Evolutionary conservation across 345 rosid species (phyloP), one percentile per base, ranked within the genome.

Genomic region (Isatis tinctoria): DNA sequence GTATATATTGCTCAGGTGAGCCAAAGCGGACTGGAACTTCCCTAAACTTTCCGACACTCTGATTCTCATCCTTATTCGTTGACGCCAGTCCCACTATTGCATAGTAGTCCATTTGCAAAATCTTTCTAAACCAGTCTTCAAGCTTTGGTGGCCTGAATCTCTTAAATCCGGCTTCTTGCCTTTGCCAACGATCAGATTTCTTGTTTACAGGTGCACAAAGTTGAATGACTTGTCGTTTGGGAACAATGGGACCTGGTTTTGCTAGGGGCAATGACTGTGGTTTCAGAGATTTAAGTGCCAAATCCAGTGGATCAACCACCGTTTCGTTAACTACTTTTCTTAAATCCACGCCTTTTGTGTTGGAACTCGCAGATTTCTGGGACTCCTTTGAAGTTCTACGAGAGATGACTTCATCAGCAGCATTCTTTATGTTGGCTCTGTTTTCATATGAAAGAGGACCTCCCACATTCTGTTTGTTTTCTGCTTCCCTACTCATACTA

Each of bases 41-140:
- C 87, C 83, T 88, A 59, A 95, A 85, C 78, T 82, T 81, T 67
- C 73, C 75, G 44, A 52, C 68, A 64, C 65, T 80, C 70, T 14
- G 71, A 73, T 80, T 80, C 69, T 80, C 83, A 78, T 78, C 79
- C 68, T 82, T 87, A 52, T 70, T 69, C 32, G 76, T 58, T 76
- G 91, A 80, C 52, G 88, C 61, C 60, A 81, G 78, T 58, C 97
- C 92, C 72, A 92, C 96, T 4, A 71, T 72, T 35, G 87, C 88
- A 82, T 88, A 90, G 81, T 86, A 95, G 87, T 95, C 86, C 67
- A 95, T 82, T 75, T 87, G 92, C 75, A 95, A 67, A 80, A 95
- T 88, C 72, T 88, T 89, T 72, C 86, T 90, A 85, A 86, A 95
- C 99, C 99, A 94, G 45, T 83, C 97, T 81, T 94, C 99, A 65